Evolutionary conservation across 768 basidiomycete species (phyloP).

Genomic region (Tulasnella sp.): DNA sequence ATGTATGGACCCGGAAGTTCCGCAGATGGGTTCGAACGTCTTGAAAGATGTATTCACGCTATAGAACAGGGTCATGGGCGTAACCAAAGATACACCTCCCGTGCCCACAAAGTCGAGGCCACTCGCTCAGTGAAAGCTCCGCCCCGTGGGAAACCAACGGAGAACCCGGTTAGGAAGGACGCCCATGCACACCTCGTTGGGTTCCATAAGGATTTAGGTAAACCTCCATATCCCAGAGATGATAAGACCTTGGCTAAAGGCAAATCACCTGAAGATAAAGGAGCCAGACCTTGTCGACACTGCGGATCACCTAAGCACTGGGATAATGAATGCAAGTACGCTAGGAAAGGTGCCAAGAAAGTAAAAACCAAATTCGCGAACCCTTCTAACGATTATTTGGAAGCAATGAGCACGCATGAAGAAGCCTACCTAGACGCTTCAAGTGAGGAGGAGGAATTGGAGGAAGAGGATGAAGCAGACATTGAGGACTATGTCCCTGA

Average conservation of each 20-base stretch:
- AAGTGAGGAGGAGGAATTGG: background rate
- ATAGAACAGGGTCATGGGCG: background rate
- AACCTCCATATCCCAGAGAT: slow-evolving; percentile 42
- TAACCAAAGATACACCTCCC: background rate
- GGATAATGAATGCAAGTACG: slow-evolving; percentile 42
- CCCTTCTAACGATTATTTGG: background rate
- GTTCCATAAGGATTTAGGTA: background rate
- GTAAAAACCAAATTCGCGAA: slow-evolving; percentile 40
- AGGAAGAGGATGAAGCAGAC: background rate
- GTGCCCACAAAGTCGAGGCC: background rate
- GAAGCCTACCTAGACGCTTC: slow-evolving; percentile 38
- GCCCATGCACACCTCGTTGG: slow-evolving; percentile 29
- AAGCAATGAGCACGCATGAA: slow-evolving; percentile 42
- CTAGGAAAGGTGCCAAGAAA: slow-evolving; percentile 36
- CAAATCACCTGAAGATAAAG: slow-evolving; percentile 38
- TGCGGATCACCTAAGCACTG: slow-evolving; percentile 41
- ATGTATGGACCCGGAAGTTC: too few species aligned
- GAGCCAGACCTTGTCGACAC: slow-evolving; percentile 45
- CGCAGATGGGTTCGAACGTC: background rate
- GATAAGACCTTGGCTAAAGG: slow-evolving; percentile 38
- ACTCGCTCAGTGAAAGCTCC: too few species aligned
- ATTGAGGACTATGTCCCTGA: background rate
- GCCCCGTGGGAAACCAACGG: too few species aligned
- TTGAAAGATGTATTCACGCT: background rate
- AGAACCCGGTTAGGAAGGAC: background rate